Evolutionary conservation across 805 yeast species (phyloP), one percentile per base, ranked within the genome.

Genomic region (Yarrowia deformans): DNA sequence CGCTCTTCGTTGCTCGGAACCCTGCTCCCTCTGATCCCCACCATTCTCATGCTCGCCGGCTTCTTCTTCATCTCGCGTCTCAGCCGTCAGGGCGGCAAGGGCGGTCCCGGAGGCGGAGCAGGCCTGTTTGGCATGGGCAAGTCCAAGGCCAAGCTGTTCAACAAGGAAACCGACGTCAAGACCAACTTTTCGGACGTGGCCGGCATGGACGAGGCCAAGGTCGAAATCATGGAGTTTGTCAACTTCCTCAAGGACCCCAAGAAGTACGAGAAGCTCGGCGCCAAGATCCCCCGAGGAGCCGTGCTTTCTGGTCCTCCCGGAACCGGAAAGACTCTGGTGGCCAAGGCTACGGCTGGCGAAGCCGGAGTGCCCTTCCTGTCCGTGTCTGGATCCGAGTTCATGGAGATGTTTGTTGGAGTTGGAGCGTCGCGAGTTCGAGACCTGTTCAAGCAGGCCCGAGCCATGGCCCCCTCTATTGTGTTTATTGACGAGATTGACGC

Each of bases 401-500:
- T 95, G 14, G 98, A 94, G 79, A 95, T 94, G 98, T 95, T 93
- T 82, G 98, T 93, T 39, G 99, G 99, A 83, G 98, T 94, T 32
- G 99, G 99, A 81, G 98, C 99, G 1, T 90, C 97, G 18, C 87
- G 99, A 78, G 99, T 95, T 37, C 93, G 99, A 78, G 99, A 95
- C 78, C 82, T 95, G 74, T 95, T 95, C 81, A 86, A 89, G 72
- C 90, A 91, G 37, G 99, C 99, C 0, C 85, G 98, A 75, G 91
- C 91, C 77, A 87, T 89, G 79, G 97, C 99, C 0, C 99, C 99
- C 16, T 84, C 97, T 43, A 95, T 95, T 75, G 87, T 95, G n/a
- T 96, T 95, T 74, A 93, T 95, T 64, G 99, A 95, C 82, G 99
- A 95, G 81, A 95, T 95, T 72, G 99, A 95, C 83, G 99, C 99